phyloP scores from a whole-genome alignment of 164 flowering plant species.

The Magnolia officinalis region DNA sequence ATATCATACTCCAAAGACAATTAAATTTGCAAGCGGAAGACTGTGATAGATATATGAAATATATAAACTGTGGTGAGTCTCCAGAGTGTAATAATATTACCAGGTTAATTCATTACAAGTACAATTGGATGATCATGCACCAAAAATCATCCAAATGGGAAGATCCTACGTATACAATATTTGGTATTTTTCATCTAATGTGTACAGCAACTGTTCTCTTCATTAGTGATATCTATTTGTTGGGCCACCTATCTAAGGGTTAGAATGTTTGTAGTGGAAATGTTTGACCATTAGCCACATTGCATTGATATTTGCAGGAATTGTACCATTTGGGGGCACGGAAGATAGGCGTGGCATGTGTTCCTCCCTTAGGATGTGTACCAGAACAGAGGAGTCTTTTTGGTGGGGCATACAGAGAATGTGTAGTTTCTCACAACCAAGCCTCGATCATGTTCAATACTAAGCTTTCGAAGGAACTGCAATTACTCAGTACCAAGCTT shows the following conservation, averaged over 20 bases:
- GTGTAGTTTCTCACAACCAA: slow-evolving; percentile 1
- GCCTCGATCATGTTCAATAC: slow-evolving; percentile 2
- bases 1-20: too few relatives aligned
- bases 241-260: background rate
- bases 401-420: slow-evolving; percentile 9
- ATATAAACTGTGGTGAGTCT: too few relatives aligned
- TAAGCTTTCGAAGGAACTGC: background rate
- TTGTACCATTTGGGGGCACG: slow-evolving; percentile 12
- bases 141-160: too few relatives aligned
- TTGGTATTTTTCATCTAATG: too few relatives aligned
- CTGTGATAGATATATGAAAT: too few relatives aligned
- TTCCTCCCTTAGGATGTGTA: slow-evolving; percentile 15
- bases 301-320: slow-evolving; percentile 4
- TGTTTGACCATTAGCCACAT: background rate
- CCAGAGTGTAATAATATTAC: too few relatives aligned
- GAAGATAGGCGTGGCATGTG: slow-evolving; percentile 5
- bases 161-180: too few relatives aligned
- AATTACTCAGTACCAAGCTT: background rate
- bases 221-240: too few relatives aligned
- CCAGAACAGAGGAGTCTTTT: slow-evolving; percentile 7
- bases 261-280: background rate
- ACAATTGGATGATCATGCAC: too few relatives aligned
- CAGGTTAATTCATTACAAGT: too few relatives aligned
- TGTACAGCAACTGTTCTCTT: too few relatives aligned
- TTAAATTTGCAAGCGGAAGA: too few relatives aligned